These are phyloP conservation scores for Apiospora pterosperma DNA, from an alignment of 2,329 filamentous ascomycete species.

Conservation along the genomic window DNA sequence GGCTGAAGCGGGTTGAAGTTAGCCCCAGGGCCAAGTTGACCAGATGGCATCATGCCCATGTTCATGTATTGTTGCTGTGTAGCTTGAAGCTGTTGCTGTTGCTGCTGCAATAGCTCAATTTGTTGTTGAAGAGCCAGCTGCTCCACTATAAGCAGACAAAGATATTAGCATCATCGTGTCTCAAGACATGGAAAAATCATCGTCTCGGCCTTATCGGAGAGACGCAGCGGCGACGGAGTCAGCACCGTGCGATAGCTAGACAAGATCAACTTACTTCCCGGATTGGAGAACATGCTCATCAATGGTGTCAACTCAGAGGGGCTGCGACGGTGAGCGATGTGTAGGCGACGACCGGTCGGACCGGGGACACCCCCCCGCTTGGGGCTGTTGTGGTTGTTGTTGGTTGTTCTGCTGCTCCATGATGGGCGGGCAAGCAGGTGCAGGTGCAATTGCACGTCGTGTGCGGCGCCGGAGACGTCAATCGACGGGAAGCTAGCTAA, in stretches of 20 bases:
- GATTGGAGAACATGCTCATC: slow-evolving; percentile 83
- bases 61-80: slow-evolving; percentile 97
- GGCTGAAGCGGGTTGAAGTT: slow-evolving; percentile 76
- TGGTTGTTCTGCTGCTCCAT: slow-evolving; percentile 65
- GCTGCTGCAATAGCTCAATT: slow-evolving; percentile 94
- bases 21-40: slow-evolving; percentile 72
- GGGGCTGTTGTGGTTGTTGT: slow-evolving; percentile 43
- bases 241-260: neutral
- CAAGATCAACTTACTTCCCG: slow-evolving; percentile 53
- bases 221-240: neutral
- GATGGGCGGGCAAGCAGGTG: slow-evolving; percentile 38
- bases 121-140: slow-evolving; percentile 97
- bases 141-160: slow-evolving; percentile 64
- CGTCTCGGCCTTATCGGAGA: neutral
- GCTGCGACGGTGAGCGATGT: slow-evolving; percentile 95
- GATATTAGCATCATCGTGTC: slow-evolving; percentile 17
- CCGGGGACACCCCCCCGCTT: slow-evolving; percentile 60
- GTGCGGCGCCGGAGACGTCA: slow-evolving; percentile 37
- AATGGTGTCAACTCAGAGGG: slow-evolving; percentile 95
- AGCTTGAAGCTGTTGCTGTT: slow-evolving; percentile 95
- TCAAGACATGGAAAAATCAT: neutral
- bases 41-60: slow-evolving; percentile 89
- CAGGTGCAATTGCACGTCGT: slow-evolving; percentile 37
- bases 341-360: slow-evolving; percentile 82
- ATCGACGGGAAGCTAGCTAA: slow-evolving; percentile 7